Base-by-base conservation (phyloP, 805 yeast genomes). In the Teunomyces gatunensis region DNA sequence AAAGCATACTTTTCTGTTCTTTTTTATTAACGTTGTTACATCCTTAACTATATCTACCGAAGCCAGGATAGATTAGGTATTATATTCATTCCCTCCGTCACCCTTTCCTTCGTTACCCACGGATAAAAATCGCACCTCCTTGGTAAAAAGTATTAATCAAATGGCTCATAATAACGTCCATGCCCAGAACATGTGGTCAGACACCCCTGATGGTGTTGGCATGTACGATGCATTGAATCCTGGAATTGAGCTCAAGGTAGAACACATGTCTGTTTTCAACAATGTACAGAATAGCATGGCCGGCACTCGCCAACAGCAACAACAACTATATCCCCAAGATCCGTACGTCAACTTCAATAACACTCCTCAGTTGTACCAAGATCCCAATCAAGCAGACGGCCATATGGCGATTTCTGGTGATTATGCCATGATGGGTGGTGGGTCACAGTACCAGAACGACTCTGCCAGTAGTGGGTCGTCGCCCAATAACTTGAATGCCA, bases 181-280 rank as follows among this genome's bases (percentile, higher is more conserved):
- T 4, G n/a, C 28, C 40, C 40, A 37, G 23, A 23, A 13, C 11
- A 37, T 37, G 3, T 37, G 40, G 40, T 4, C 28, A 6, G 40
- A 37, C 5, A 15, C 40, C 11, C n/a, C 15, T 6, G 44, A 33
- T 10, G 13, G 15, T 17, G 6, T 12, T 6, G 34, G 12, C 9
- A 15, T 46, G 37, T 41, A 41, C 27, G 44, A 41, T 13, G 42
- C 34, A 1, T 18, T 17, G 13, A 32, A 21, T 25, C 11, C 34
- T n/a, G 46, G 40, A 3, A 17, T 42, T 18, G 48, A 42, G 11
- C 33, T 42, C 25, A 46, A 46, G 10, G 42, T 33, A 34, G 48
- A 46, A 27, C 34, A 46, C 46, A 41, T 46, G 15, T 12, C 40
- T 15, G 23, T 34, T n/a, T 42, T 42, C 41, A 42, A 46, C 23